phyloP scores from a whole-genome alignment of 371 early-diverging fungal species.

The Mucor plumbeus region DNA sequence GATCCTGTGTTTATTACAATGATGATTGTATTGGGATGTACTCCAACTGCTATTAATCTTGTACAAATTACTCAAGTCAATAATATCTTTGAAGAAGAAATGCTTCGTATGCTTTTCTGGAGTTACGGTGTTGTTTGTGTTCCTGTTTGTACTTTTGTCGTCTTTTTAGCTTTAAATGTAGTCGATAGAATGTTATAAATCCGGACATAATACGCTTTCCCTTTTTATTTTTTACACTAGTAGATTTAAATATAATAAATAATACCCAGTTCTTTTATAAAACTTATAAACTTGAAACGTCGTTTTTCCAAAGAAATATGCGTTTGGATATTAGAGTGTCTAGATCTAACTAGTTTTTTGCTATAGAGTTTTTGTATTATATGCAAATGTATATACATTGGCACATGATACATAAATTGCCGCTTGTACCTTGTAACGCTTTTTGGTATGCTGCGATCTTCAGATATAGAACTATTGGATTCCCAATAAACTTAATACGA shows the following conservation, averaged over 20 bases:
- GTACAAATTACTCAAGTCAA: conserved; percentile 62
- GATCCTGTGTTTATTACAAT: conserved; percentile 58
- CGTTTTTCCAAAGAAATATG: too few species aligned
- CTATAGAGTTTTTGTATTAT: too few species aligned
- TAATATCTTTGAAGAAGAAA: conserved; percentile 58
- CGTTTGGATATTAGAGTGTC: too few species aligned
- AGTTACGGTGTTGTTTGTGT: conserved; percentile 63
- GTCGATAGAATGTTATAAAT: conserved; percentile 38
- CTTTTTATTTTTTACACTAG: not conserved
- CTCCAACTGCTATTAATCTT: conserved; percentile 66
- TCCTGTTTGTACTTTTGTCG: conserved; percentile 49
- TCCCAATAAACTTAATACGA: too few species aligned
- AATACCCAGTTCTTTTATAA: not conserved
- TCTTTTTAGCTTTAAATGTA: conserved; percentile 43
- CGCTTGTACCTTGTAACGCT: not conserved
- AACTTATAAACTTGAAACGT: too few species aligned
- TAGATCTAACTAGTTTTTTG: too few species aligned
- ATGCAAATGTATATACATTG: not conserved
- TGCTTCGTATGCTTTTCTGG: conserved; percentile 64
- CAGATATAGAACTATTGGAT: not conserved
- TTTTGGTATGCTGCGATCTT: not conserved
- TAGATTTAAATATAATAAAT: not conserved
- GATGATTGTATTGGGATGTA: conserved; percentile 56
- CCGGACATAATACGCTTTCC: not conserved
- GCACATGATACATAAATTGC: not conserved